Conservation (phyloP, 768 basidiomycete species). For the Suillus luteus region DNA sequence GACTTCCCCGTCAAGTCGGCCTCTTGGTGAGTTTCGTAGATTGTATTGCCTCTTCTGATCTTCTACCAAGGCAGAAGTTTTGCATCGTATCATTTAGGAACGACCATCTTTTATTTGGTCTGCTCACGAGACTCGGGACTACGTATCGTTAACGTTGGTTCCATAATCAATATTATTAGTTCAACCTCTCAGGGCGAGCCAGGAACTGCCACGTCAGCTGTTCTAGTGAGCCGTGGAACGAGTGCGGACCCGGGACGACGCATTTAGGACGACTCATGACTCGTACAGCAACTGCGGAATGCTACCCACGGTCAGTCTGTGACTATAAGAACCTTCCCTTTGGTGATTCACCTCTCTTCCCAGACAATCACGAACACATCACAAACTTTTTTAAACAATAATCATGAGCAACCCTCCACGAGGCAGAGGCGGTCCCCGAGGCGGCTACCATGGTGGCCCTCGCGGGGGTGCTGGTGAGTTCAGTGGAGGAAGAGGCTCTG, state of each 20-base stretch:
- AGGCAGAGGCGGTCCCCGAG: conserved; percentile 19
- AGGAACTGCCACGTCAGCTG: neutral
- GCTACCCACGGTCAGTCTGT: neutral
- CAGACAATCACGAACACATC: neutral
- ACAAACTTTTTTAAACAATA: neutral
- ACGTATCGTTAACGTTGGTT: neutral
- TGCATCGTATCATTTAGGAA: conserved; percentile 1
- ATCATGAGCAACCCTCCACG: conserved; percentile 8
- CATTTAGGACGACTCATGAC: conserved; percentile 1
- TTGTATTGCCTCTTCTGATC: neutral
- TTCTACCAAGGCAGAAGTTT: neutral
- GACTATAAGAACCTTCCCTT: neutral
- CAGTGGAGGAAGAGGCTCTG: conserved; percentile 18
- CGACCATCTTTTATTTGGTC: neutral
- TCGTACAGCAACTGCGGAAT: neutral
- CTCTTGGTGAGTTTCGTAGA: neutral
- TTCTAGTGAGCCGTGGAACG: neutral
- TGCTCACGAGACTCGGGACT: neutral
- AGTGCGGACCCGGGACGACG: neutral
- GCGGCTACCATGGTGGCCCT: conserved; percentile 8
- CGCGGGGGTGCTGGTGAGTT: conserved; percentile 14
- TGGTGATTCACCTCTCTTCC: neutral
- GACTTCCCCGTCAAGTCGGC: neutral
- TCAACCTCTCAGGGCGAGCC: neutral
- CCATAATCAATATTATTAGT: neutral